Evolutionary conservation across 176 grass and related monocot genomes (phyloP).

Genomic region (Aegilops umbellulata): DNA sequence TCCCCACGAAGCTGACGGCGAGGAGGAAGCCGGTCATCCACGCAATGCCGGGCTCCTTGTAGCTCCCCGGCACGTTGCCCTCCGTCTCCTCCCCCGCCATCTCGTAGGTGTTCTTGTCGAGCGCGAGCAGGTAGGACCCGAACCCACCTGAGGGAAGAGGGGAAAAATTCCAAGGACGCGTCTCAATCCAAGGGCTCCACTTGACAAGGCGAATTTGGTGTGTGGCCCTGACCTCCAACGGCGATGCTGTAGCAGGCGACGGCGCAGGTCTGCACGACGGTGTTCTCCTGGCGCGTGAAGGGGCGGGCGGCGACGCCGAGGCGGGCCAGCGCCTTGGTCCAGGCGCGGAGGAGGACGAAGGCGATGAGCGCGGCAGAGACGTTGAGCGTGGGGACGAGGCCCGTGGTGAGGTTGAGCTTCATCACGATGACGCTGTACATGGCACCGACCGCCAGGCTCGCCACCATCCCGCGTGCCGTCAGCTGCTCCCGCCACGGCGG

Average conservation of each 20-base stretch:
- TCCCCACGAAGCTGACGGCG: slow-evolving; percentile 71
- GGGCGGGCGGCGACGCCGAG: slow-evolving; percentile 49
- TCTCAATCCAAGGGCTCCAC: background rate
- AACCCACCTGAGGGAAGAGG: slow-evolving; percentile 61
- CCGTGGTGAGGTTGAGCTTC: slow-evolving; percentile 86
- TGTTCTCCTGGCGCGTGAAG: slow-evolving; percentile 96
- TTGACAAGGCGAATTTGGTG: background rate
- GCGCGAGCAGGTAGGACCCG: slow-evolving; percentile 74
- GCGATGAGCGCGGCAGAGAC: slow-evolving; percentile 91
- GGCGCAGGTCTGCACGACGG: slow-evolving; percentile 91
- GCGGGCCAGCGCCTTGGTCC: slow-evolving; percentile 63
- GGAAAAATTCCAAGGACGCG: background rate
- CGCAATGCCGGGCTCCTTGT: slow-evolving; percentile 85
- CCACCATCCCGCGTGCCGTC: slow-evolving; percentile 71
- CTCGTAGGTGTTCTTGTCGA: slow-evolving; percentile 92
- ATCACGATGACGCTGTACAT: slow-evolving; percentile 93
- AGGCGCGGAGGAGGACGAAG: slow-evolving; percentile 80
- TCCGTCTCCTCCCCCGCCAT: slow-evolving; percentile 59
- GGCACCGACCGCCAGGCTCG: slow-evolving; percentile 67
- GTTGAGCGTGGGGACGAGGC: slow-evolving; percentile 90
- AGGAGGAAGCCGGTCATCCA: slow-evolving; percentile 97
- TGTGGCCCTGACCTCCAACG: slow-evolving; percentile 48
- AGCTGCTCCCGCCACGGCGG: slow-evolving; percentile 76
- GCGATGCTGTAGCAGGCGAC: slow-evolving; percentile 96
- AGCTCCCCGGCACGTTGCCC: slow-evolving; percentile 83